phyloP scores from a whole-genome alignment of 208 protist species.

The Sergeia podlipaevii region DNA sequence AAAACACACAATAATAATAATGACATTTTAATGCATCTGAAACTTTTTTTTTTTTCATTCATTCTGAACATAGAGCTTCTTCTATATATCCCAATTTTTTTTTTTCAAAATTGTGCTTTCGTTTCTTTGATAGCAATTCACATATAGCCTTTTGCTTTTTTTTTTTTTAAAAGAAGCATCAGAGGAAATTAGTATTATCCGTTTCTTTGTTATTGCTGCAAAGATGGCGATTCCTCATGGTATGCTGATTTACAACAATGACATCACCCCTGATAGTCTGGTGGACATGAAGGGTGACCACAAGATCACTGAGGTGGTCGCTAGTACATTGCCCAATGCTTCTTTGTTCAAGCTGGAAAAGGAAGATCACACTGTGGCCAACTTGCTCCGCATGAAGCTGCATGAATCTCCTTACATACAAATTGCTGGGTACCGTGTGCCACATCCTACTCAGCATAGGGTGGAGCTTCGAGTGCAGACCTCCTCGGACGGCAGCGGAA shows the following conservation, averaged over 20 bases:
- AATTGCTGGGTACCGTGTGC: conserved; percentile 87
- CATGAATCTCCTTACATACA: conserved; percentile 75
- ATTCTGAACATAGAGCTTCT: too few species aligned
- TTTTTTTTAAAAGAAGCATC: neutral
- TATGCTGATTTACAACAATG: conserved; percentile 91
- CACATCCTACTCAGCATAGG: conserved; percentile 87
- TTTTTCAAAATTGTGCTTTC: neutral
- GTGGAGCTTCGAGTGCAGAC: conserved; percentile 88
- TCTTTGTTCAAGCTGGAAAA: conserved; percentile 88
- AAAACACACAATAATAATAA: too few species aligned
- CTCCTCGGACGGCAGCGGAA: conserved; percentile 42
- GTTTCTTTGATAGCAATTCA: neutral
- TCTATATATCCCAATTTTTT: too few species aligned
- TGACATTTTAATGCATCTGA: too few species aligned
- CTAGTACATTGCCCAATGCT: conserved; percentile 79
- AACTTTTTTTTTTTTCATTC: too few species aligned
- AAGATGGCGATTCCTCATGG: conserved; percentile 76
- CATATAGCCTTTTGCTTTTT: neutral
- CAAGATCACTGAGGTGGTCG: conserved; percentile 79
- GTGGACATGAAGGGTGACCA: conserved; percentile 80
- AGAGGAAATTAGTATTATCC: too few species aligned
- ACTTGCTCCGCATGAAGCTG: conserved; percentile 88
- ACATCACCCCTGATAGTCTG: conserved; percentile 85
- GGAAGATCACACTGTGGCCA: conserved; percentile 89
- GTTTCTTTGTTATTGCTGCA: neutral